phyloP scores from a whole-genome alignment of 192 early-diverging fungal genomes.

The Oehlia diaphana region DNA sequence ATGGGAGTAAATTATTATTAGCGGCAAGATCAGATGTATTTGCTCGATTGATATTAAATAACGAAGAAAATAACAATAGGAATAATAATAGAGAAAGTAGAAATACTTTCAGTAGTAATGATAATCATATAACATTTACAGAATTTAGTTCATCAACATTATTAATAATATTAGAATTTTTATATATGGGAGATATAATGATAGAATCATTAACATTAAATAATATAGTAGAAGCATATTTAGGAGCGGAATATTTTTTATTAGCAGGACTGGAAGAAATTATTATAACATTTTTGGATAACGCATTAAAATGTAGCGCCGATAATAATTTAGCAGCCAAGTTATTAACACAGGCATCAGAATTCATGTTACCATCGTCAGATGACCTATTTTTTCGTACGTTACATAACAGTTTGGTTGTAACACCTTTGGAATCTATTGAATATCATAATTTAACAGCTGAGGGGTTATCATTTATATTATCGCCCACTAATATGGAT shows the following conservation, averaged over 20 bases:
- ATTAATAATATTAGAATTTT: slow-evolving; percentile 24
- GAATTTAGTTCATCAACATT: slow-evolving; percentile 7
- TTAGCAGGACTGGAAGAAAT: slow-evolving; percentile 4
- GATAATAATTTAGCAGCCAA: slow-evolving; percentile 12
- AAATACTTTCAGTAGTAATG: background rate
- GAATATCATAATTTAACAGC: background rate
- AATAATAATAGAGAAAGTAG: background rate
- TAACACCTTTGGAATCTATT: background rate
- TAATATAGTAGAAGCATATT: slow-evolving; percentile 18
- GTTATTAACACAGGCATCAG: slow-evolving; percentile 9
- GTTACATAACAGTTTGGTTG: background rate
- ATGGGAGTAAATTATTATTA: slow-evolving; percentile 10
- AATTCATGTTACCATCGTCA: slow-evolving; percentile 3
- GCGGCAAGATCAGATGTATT: slow-evolving; percentile 25
- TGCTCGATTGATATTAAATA: background rate
- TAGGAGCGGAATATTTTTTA: slow-evolving; percentile 21
- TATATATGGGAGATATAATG: slow-evolving; percentile 19
- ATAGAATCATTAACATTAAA: background rate
- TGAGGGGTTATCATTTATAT: background rate
- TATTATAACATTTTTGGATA: slow-evolving; percentile 5
- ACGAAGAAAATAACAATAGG: background rate
- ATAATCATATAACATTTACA: slow-evolving; percentile 14
- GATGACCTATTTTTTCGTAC: slow-evolving; percentile 5
- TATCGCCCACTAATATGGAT: background rate
- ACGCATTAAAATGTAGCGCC: slow-evolving; percentile 14